Conservation (phyloP, 1,139 yeast genomes). For the Hemisphaericaspora xylofermentans region DNA sequence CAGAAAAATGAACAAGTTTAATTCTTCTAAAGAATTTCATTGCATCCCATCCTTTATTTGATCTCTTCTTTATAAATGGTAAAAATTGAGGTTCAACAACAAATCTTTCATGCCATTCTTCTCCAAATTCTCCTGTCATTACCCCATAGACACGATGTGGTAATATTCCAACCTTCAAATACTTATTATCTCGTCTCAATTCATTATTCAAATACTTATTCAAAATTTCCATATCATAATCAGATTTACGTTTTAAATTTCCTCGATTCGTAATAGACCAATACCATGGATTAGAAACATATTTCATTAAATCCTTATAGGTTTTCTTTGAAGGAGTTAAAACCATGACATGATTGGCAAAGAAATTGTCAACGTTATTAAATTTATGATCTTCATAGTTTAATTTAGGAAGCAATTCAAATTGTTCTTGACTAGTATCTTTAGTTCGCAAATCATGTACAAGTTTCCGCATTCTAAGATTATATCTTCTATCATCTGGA, state of each 20-base stretch:
- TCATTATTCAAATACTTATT: slow-evolving; percentile 34
- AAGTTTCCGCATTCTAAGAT: slow-evolving; percentile 13
- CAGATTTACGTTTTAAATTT: slow-evolving; percentile 22
- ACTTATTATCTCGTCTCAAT: slow-evolving; percentile 17
- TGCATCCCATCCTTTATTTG: slow-evolving; percentile 31
- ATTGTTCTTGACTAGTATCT: slow-evolving; percentile 8
- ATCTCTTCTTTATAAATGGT: slow-evolving; percentile 25
- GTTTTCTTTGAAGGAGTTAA: slow-evolving; percentile 34
- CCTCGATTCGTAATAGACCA: slow-evolving; percentile 27
- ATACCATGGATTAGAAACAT: slow-evolving; percentile 31
- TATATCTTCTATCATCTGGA: slow-evolving; percentile 16
- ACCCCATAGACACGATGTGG: slow-evolving; percentile 50
- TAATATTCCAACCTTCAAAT: slow-evolving; percentile 34
- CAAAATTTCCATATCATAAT: slow-evolving; percentile 53
- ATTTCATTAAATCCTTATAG: slow-evolving; percentile 30
- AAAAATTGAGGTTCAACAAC: slow-evolving; percentile 33
- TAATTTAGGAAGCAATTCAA: slow-evolving; percentile 20
- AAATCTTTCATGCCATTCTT: slow-evolving; percentile 24
- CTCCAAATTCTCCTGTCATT: slow-evolving; percentile 49
- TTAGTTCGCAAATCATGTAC: slow-evolving; percentile 11
- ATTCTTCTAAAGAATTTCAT: slow-evolving; percentile 16
- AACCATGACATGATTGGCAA: slow-evolving; percentile 48
- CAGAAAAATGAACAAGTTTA: slow-evolving; percentile 43
- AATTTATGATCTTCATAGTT: slow-evolving; percentile 30
- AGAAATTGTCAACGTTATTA: slow-evolving; percentile 29